These are phyloP conservation scores for Mesembryanthemum crystallinum DNA, from an alignment of 148 eudicot genomes.

Conservation along the genomic window DNA sequence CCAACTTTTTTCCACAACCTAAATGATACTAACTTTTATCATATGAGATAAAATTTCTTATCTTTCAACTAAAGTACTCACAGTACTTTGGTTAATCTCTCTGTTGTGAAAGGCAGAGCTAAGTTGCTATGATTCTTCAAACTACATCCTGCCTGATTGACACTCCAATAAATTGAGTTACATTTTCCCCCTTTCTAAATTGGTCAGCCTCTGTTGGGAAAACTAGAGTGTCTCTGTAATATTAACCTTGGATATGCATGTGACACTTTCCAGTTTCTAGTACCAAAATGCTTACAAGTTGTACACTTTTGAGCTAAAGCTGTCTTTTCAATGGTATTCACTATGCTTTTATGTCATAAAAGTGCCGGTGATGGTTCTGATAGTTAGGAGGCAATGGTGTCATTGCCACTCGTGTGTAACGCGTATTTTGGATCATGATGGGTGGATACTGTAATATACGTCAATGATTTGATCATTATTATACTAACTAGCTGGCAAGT, in stretches of 20 bases:
- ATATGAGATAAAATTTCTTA: too few species aligned
- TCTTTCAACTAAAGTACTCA: too few species aligned
- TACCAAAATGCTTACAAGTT: neutral
- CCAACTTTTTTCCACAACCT: too few species aligned
- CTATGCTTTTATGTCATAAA: neutral
- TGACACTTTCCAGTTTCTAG: neutral
- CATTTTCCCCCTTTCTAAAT: too few species aligned
- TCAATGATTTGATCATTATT: neutral
- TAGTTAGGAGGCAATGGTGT: slow-evolving; percentile 6
- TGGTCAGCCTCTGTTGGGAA: neutral
- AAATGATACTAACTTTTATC: too few species aligned
- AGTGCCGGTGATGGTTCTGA: neutral
- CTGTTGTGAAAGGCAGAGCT: too few species aligned
- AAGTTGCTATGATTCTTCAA: too few species aligned
- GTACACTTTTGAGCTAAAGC: neutral
- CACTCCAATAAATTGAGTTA: too few species aligned
- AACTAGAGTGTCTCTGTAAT: neutral
- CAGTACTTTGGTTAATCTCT: too few species aligned
- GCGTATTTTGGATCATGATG: slow-evolving; percentile 24
- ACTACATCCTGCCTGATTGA: too few species aligned
- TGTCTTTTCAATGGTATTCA: neutral
- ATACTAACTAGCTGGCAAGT: slow-evolving; percentile 21
- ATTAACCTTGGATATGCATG: neutral
- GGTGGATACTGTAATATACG: neutral
- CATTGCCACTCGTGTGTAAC: slow-evolving; percentile 21